Evolutionary conservation across 495 filamentous ascomycete genomes (phyloP), one percentile per base, ranked within the genome.

Genomic region (Rhizodiscina lignyota): DNA sequence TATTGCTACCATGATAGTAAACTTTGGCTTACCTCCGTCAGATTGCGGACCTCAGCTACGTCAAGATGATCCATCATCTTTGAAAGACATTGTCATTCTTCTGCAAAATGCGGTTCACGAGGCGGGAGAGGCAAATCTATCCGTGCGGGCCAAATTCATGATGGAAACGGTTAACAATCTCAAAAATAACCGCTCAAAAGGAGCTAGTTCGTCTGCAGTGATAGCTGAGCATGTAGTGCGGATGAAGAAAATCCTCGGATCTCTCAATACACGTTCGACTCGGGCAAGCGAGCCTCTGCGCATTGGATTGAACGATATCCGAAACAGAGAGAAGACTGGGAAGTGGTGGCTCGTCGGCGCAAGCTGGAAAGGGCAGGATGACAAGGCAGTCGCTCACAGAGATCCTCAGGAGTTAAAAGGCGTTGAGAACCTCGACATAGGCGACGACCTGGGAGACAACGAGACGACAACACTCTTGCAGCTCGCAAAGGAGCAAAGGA

Each of bases 291-390:
- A 96, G 46, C 84, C 89, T 12, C 66, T 97, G 29, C 70, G 81
- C 16, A 69, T 92, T 34, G 72, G 79, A 6, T 64, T 94, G 4
- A 60, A 68, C 18, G 89, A 96, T 48, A 81, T 96, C 39, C 67
- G 67, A 36, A 66, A 87, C 37, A 76, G 74, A 2, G 75, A 84
- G 16, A 84, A 78, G 44, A 83, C 79, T 55, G 89, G 89, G 2
- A 94, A 93, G 62, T 96, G 89, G 91, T 96, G 89, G 89, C 69
- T 96, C 23, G 77, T 94, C 18, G 87, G 89, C 30, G 85, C 87
- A 10, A 91, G 83, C 55, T 94, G 84, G 78, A 74, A 27, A 27
- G 24, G 24, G 24, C 6, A 64, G 20, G n/a, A n/a, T n/a, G n/a
- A n/a, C n/a, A n/a, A n/a, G n/a, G n/a, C n/a, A n/a, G n/a, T n/a